A percentile compares a stretch with the other conserved stretches of the same genome.
Conservation (phyloP, 177 flowering plant genomes). For the Vitis hybrid region DNA sequence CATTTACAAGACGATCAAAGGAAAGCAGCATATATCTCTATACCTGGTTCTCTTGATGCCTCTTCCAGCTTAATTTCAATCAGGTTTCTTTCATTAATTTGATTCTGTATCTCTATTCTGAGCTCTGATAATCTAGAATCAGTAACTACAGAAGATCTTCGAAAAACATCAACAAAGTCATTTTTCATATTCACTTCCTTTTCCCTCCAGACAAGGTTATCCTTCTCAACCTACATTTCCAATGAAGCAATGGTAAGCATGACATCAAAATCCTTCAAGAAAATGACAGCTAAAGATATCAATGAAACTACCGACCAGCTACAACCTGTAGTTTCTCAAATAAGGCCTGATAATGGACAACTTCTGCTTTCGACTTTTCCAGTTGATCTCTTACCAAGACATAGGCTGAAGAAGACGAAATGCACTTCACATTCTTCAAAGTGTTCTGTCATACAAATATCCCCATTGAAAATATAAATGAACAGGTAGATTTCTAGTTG, state of each 20-base stretch:
- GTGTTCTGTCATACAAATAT: constrained; percentile 50
- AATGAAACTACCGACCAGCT: constrained; percentile 51
- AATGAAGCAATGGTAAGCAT: constrained; percentile 20
- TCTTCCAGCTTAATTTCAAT: constrained; percentile 67
- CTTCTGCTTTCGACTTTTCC: constrained; percentile 74
- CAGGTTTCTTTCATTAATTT: constrained; percentile 43
- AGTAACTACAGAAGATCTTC: constrained; percentile 50
- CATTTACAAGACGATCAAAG: neutral
- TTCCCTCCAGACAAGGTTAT: constrained; percentile 75
- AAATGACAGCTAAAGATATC: constrained; percentile 24
- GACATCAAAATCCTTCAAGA: constrained; percentile 4
- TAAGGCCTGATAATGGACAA: constrained; percentile 50
- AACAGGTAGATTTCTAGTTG: constrained; percentile 2
- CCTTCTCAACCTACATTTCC: constrained; percentile 69
- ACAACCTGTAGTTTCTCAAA: constrained; percentile 90
- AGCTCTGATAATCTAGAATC: constrained; percentile 60
- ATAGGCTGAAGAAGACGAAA: constrained; percentile 65
- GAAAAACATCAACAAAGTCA: constrained; percentile 74
- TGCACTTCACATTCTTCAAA: constrained; percentile 15
- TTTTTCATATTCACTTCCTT: constrained; percentile 59
- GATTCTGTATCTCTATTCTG: constrained; percentile 52
- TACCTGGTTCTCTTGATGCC: constrained; percentile 74
- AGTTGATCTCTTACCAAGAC: constrained; percentile 60
- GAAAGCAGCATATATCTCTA: neutral
- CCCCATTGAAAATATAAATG: constrained; percentile 1